phyloP scores from a whole-genome alignment of 129 eudicot species.

The Mikania micrantha region DNA sequence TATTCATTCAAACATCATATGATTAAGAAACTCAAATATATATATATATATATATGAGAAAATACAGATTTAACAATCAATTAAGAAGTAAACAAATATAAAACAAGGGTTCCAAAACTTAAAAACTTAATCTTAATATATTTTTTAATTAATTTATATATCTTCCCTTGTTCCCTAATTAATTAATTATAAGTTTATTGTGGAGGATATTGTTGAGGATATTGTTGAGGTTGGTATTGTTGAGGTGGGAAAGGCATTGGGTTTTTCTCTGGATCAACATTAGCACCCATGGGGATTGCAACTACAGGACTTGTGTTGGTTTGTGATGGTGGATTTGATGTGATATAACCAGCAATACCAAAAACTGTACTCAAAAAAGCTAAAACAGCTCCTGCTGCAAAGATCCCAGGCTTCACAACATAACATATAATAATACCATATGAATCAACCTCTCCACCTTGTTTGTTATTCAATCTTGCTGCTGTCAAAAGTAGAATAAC shows the following conservation, averaged over 20 bases:
- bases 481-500: slow-evolving; percentile 17
- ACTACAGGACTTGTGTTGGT: background rate
- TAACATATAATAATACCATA: slow-evolving; percentile 18
- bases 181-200: background rate
- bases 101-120: too few species aligned
- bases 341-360: slow-evolving; percentile 18
- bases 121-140: too few species aligned
- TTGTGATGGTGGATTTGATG: background rate
- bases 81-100: too few species aligned
- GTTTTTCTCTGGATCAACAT: slow-evolving; percentile 17
- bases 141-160: too few species aligned
- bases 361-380: slow-evolving; percentile 25
- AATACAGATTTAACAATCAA: too few species aligned
- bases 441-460: slow-evolving; percentile 8
- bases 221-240: slow-evolving; percentile 2
- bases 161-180: too few species aligned
- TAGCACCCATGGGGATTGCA: slow-evolving; percentile 1
- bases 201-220: too few species aligned
- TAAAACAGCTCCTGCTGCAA: slow-evolving; percentile 32
- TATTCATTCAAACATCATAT: too few species aligned
- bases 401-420: slow-evolving; percentile 27
- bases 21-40: too few species aligned
- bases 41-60: too few species aligned
- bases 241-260: background rate
- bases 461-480: slow-evolving; percentile 2